Evolutionary conservation across 768 basidiomycete genomes (phyloP).

Genomic region (Suillus bovinus): DNA sequence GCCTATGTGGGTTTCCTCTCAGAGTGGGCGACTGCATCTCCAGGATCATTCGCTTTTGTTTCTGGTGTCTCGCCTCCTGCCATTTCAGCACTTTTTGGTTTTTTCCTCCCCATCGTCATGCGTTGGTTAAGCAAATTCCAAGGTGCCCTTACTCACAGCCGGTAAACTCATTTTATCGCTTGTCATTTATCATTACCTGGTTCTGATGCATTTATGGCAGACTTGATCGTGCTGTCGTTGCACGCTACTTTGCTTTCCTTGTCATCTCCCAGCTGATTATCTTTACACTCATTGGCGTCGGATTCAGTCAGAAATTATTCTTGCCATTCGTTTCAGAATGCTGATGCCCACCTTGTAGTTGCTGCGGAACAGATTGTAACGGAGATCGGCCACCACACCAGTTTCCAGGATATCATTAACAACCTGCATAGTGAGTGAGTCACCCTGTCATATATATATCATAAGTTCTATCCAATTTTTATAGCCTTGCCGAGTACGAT

Average conservation of each 20-base stretch:
- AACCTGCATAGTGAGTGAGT: conserved; percentile 40
- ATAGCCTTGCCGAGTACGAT: conserved; percentile 70
- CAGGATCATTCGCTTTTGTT: conserved; percentile 72
- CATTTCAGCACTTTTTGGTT: conserved; percentile 85
- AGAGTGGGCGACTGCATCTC: conserved; percentile 66
- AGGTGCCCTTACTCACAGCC: conserved; percentile 43
- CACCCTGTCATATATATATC: neutral
- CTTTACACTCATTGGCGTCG: conserved; percentile 90
- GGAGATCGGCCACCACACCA: conserved; percentile 49
- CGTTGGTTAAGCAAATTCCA: conserved; percentile 76
- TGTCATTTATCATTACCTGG: neutral
- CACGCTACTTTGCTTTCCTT: conserved; percentile 92
- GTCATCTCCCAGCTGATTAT: conserved; percentile 92
- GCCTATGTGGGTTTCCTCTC: conserved; percentile 74
- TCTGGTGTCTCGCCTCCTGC: conserved; percentile 94
- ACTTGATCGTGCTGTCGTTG: conserved; percentile 88
- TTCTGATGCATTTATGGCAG: conserved; percentile 34
- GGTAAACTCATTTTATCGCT: conserved; percentile 17
- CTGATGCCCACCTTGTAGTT: conserved; percentile 21
- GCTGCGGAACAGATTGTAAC: conserved; percentile 42
- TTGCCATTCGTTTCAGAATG: conserved; percentile 14
- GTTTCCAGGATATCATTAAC: conserved; percentile 45
- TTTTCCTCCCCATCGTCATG: conserved; percentile 91
- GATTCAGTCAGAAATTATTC: conserved; percentile 60
- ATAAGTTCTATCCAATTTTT: conserved; percentile 6